These are phyloP conservation scores for Aspergillus cejpii DNA, from an alignment of 2,329 filamentous ascomycete species.

Conservation along the genomic window DNA sequence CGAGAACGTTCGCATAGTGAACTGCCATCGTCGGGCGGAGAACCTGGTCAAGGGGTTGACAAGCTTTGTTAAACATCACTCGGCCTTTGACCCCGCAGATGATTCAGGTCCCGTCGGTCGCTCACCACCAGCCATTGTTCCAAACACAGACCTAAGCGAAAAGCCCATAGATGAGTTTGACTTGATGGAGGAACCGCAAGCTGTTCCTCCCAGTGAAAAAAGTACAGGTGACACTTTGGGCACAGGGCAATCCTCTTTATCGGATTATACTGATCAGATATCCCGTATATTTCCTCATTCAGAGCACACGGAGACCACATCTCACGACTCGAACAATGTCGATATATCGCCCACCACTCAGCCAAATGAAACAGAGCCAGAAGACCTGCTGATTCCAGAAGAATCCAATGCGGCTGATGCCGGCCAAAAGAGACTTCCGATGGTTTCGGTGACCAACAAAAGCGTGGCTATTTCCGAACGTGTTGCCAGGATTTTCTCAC, in stretches of 20 bases:
- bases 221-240: neutral
- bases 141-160: neutral
- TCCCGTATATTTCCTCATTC: constrained; percentile 13
- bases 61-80: constrained; percentile 44
- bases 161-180: constrained; percentile 1
- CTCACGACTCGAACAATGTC: neutral
- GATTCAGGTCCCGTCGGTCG: constrained; percentile 10
- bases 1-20: constrained; percentile 50
- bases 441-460: constrained; percentile 5
- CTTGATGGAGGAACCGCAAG: neutral
- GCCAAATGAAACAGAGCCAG: neutral
- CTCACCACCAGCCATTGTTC: neutral
- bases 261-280: constrained; percentile 4
- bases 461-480: constrained; percentile 14
- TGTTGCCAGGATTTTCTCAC: constrained; percentile 34
- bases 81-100: constrained; percentile 21
- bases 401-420: neutral
- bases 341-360: neutral
- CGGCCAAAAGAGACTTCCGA: neutral
- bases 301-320: constrained; percentile 7
- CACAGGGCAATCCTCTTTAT: neutral
- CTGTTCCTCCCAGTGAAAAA: neutral
- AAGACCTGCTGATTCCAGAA: constrained; percentile 5
- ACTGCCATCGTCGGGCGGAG: constrained; percentile 51
- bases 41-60: constrained; percentile 52